These are phyloP conservation scores for Yarrowia sp. DNA, from an alignment of 805 yeast genomes.

Conservation along the genomic window DNA sequence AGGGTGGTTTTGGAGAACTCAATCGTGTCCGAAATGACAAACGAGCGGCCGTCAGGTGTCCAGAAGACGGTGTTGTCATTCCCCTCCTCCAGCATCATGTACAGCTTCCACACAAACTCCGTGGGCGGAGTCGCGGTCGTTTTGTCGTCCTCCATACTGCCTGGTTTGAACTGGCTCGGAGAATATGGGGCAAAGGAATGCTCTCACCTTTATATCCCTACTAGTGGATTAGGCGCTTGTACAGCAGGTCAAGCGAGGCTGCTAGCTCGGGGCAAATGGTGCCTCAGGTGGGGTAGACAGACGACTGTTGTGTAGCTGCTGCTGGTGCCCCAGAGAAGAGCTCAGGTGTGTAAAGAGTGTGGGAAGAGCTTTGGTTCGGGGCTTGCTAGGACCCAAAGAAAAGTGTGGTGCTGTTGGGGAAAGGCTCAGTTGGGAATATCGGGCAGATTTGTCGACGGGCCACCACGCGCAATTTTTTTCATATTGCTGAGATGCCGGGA, in stretches of 20 bases:
- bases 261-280: slow-evolving; percentile 3
- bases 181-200: background rate
- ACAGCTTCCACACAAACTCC: slow-evolving; percentile 38
- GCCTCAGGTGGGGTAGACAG: slow-evolving; percentile 10
- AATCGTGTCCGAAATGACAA: slow-evolving; percentile 81
- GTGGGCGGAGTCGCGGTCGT: slow-evolving; percentile 4
- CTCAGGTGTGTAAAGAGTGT: no score
- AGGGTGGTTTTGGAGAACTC: slow-evolving; percentile 84
- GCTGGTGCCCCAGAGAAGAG: no score
- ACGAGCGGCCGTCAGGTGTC: slow-evolving; percentile 81
- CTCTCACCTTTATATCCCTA: background rate
- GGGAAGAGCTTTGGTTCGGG: no score
- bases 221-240: slow-evolving; percentile 1
- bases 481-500: slow-evolving; percentile 12
- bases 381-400: no score
- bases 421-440: background rate
- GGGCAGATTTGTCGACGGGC: background rate
- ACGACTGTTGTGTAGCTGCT: background rate
- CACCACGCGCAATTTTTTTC: background rate
- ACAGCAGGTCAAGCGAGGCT: slow-evolving; percentile 20
- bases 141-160: slow-evolving; percentile 16
- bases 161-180: no score
- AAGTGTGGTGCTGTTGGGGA: background rate
- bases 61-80: slow-evolving; percentile 73
- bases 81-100: slow-evolving; percentile 80